Evolutionary conservation across 768 basidiomycete genomes (phyloP).

Genomic region (Collybiopsis confluens): DNA sequence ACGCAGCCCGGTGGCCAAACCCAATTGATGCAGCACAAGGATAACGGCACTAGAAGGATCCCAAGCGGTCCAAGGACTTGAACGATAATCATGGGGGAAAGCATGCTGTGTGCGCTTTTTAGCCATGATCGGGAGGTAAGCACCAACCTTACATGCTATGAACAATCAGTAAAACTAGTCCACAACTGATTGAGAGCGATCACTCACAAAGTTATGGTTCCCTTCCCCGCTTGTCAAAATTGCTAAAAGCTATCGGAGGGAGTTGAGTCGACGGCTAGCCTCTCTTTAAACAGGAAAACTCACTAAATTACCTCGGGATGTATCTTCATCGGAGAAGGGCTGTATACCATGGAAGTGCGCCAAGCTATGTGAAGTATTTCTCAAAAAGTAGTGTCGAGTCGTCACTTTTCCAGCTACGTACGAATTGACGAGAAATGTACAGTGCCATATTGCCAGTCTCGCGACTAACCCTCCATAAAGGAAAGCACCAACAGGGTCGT

Average conservation of each 20-base stretch:
- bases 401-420: conserved; percentile 28
- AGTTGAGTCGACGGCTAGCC: not conserved
- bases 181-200: not conserved
- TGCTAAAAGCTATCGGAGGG: conserved; percentile 52
- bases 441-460: conserved; percentile 66
- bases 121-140: not conserved
- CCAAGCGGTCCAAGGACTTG: conserved; percentile 59
- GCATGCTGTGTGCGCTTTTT: conserved; percentile 49
- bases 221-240: conserved; percentile 73
- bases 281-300: conserved; percentile 13
- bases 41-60: conserved; percentile 84
- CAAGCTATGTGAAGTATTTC: conserved; percentile 34
- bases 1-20: conserved; percentile 44
- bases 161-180: not conserved
- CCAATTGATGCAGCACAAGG: conserved; percentile 41
- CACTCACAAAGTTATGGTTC: conserved; percentile 69
- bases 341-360: conserved; percentile 83
- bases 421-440: conserved; percentile 71
- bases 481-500: conserved; percentile 62
- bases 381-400: not conserved
- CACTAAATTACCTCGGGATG: conserved; percentile 71
- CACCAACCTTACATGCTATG: not conserved
- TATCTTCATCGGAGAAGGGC: conserved; percentile 77
- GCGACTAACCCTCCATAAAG: conserved; percentile 71
- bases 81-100: conserved; percentile 76